Evolutionary conservation across 768 basidiomycete genomes (phyloP), one percentile per base, ranked within the genome.

Genomic region (Tulasnella sp.): DNA sequence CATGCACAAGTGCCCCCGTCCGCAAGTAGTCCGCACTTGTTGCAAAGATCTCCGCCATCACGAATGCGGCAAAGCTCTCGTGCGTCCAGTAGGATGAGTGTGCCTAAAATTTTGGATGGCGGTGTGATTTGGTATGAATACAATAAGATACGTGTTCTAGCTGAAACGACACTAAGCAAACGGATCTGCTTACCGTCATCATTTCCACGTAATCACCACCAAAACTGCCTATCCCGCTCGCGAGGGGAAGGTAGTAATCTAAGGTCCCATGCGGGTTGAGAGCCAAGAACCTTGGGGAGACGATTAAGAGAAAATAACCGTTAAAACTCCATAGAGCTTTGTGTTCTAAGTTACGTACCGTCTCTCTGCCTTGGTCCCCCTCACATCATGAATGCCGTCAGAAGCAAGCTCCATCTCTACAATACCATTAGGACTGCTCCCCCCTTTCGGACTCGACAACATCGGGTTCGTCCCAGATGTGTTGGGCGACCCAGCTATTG

Each of bases 201-300:
- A 66, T 64, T 29, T 60, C 61, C 61, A 54, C 67, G 56, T 75
- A 75, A 63, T 74, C 73, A 15, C 34, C 34, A 38, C 34, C 34
- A 38, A 38, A 38, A 65, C 71, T 73, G 34, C 73, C 69, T 30
- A 60, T 65, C 10, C 74, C 73, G 8, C 71, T 69, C 7, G 69
- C 52, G 26, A 38, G 66, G 4, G 74, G 72, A n/a, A 75, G 65
- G 61, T 68, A 70, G 56, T 73, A 75, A 61, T 75, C 74, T 4
- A 76, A 59, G 51, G 73, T 75, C 2, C 75, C 75, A 62, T 75
- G 75, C 2, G 74, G 74, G 55, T 76, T 76, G 43, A 76, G 62
- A 1, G 75, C 75, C 9, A 67, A 68, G 63, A 76, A 75, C n/a
- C 75, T 66, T n/a, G n/a, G n/a, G 34, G 53, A 19, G 8, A 19